A percentile compares a stretch with the other conserved stretches of the same genome.
phyloP scores from a whole-genome alignment of 2,329 filamentous ascomycete species.

The Ophiostoma sp. region DNA sequence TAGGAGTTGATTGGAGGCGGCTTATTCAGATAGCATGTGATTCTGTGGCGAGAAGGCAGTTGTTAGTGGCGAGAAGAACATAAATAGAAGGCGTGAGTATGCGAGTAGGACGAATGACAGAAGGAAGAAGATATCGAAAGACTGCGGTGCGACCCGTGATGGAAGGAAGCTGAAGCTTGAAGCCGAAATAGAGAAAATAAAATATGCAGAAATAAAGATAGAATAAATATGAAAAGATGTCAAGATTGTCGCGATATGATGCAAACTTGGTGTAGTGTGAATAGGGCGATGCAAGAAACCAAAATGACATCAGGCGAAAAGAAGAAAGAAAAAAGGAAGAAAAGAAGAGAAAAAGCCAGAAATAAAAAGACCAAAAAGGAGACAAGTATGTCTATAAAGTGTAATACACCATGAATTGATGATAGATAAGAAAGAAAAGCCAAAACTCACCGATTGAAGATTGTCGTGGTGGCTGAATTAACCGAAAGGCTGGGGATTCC shows the following conservation, averaged over 20 bases:
- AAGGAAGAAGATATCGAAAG: conserved; percentile 29
- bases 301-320: conserved; percentile 15
- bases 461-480: conserved; percentile 2
- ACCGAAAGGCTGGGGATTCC: conserved; percentile 16
- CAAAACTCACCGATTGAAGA: neutral
- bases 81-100: conserved; percentile 25
- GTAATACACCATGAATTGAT: neutral
- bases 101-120: neutral
- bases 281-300: neutral
- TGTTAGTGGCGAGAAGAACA: conserved; percentile 9
- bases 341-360: neutral
- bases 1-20: no score
- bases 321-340: conserved; percentile 11
- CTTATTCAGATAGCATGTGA: neutral
- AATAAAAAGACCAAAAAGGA: conserved; percentile 26
- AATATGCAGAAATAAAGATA: neutral
- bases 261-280: neutral
- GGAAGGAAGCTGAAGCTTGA: neutral
- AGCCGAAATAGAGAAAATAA: no score
- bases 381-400: conserved; percentile 14
- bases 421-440: neutral
- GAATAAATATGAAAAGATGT: neutral
- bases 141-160: neutral
- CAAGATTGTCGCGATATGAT: neutral
- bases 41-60: neutral